Base-by-base conservation (phyloP, 345 rosid genomes). In the Populus pruinosa region DNA sequence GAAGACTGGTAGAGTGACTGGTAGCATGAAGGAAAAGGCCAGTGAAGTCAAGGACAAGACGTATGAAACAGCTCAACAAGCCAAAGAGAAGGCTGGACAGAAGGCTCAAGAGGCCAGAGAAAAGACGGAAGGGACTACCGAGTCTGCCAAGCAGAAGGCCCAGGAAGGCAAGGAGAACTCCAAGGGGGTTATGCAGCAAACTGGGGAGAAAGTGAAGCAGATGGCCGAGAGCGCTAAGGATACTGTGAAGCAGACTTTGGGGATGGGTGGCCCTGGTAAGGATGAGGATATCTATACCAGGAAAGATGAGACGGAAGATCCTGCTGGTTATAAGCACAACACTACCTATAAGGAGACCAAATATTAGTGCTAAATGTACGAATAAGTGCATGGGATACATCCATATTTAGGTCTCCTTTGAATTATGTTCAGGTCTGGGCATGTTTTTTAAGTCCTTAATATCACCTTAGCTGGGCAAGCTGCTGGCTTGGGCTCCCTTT, bases 201-300 rank as follows among this genome's bases (percentile, higher is more conserved):
- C 96, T 1, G 88, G 92, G 56, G 96, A 89, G 76, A 87, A 87
- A 18, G 83, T 90, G 79, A 93, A 73, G 87, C 82, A 83, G 71
- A 80, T 82, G 85, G 91, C 98, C 1, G 86, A 85, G 62, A 86
- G 87, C 9, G 91, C 94, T 14, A 83, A 85, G 59, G 94, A 85
- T 29, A 84, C 92, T 0, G 88, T 93, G 25, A 91, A 88, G 78
- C 84, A 84, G 33, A 83, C 92, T 7, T 77, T 91, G 55, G 93
- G 96, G 1, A 83, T 88, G 85, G 83, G 69, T 53, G 59, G 31
- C 5, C 82, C 72, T 47, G 72, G 79, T 1, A 87, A 85, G 12
- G 83, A 80, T 9, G 75, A 33, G 11, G 75, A 36, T n/a, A 27
- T 7, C 31, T 67, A 67, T 8, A 38, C 70, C 5, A 38, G 39